Evolutionary conservation across 129 eudicot genomes (phyloP).

Genomic region (Smallanthus sonchifolius): DNA sequence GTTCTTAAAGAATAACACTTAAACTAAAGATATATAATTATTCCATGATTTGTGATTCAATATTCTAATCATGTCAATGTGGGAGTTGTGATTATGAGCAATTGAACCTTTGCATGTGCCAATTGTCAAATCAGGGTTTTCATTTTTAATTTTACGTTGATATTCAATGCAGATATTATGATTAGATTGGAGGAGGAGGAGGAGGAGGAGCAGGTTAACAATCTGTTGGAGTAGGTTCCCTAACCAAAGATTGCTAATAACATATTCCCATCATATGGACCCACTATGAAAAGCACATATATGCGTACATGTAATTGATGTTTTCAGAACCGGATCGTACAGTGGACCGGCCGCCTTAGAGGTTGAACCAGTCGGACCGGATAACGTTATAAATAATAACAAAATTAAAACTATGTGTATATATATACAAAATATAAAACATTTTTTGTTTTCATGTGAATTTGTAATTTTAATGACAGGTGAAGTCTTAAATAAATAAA

Average conservation of each 20-base stretch:
- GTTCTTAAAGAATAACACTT: not conserved
- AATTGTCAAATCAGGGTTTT: conserved; percentile 25
- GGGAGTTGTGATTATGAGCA: conserved; percentile 17
- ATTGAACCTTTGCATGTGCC: conserved; percentile 35
- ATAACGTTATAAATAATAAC: too few species aligned
- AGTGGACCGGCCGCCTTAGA: too few species aligned
- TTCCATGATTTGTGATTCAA: conserved; percentile 13
- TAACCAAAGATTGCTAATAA: conserved; percentile 36
- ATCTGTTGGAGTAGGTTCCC: conserved; percentile 68
- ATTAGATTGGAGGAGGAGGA: too few species aligned
- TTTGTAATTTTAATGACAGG: too few species aligned
- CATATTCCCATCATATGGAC: conserved; percentile 46
- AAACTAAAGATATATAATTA: not conserved
- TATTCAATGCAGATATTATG: too few species aligned
- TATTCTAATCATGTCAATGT: conserved; percentile 28
- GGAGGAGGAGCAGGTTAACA: conserved; percentile 38
- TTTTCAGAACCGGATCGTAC: too few species aligned
- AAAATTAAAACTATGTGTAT: too few species aligned
- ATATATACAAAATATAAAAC: too few species aligned
- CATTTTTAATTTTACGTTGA: conserved; percentile 15
- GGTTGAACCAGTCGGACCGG: too few species aligned
- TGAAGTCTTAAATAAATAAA: too few species aligned
- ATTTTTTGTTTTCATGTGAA: too few species aligned
- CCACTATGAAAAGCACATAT: conserved; percentile 23
- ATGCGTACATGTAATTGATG: too few species aligned